Conservation (phyloP, 352 stramenopile species). For the Hyaloperonospora arabidopsidis region DNA sequence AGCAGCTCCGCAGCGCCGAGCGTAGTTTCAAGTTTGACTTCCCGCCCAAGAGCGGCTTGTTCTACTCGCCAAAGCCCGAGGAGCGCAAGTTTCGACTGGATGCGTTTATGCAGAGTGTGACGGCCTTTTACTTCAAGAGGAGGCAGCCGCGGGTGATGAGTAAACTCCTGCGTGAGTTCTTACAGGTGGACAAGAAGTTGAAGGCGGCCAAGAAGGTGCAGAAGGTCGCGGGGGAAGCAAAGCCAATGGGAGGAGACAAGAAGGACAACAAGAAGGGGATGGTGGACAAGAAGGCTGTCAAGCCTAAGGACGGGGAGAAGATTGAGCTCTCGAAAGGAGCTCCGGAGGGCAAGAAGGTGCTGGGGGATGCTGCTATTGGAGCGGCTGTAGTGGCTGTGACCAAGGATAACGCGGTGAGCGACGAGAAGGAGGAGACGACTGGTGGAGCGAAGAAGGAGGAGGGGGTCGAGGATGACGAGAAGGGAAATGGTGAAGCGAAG, state of each 20-base stretch:
- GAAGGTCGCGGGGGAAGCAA: too few species aligned
- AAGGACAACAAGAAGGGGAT: slow-evolving; percentile 10
- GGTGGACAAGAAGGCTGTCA: slow-evolving; percentile 11
- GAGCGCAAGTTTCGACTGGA: slow-evolving; percentile 46
- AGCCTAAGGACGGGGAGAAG: slow-evolving; percentile 13
- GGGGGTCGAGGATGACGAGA: background rate
- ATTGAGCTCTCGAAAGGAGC: slow-evolving; percentile 17
- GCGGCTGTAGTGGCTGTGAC: slow-evolving; percentile 23
- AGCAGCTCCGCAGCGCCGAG: slow-evolving; percentile 32
- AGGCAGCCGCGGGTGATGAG: slow-evolving; percentile 24
- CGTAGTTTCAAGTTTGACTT: slow-evolving; percentile 50
- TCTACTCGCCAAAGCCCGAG: slow-evolving; percentile 47
- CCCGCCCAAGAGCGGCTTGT: slow-evolving; percentile 55
- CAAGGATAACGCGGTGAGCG: slow-evolving; percentile 24
- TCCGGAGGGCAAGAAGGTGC: slow-evolving; percentile 24
- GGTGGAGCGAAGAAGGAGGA: slow-evolving; percentile 5
- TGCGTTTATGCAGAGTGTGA: slow-evolving; percentile 44
- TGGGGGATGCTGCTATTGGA: slow-evolving; percentile 24
- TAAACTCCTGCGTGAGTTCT: slow-evolving; percentile 40
- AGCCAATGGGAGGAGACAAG: background rate
- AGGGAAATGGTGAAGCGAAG: slow-evolving; percentile 4
- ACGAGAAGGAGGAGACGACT: slow-evolving; percentile 8
- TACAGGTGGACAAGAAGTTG: slow-evolving; percentile 34
- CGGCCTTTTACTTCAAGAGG: slow-evolving; percentile 28
- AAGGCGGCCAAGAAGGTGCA: slow-evolving; percentile 12